Evolutionary conservation across 106 monocot species (phyloP).

Genomic region (Dendrobium catenatum): DNA sequence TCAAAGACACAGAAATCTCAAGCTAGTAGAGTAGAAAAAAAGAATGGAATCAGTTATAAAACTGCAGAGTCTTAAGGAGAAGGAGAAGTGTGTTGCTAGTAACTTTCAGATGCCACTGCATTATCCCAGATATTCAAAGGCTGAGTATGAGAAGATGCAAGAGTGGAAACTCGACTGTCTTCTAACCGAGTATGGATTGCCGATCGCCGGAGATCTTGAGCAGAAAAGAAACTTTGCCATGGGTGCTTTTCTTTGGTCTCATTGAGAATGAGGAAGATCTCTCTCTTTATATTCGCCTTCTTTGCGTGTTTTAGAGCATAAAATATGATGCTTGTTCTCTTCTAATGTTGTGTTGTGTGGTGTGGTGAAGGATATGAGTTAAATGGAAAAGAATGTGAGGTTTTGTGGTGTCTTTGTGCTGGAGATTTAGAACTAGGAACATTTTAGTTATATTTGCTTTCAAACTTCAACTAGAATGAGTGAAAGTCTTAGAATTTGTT

Average conservation of each 20-base stretch:
- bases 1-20: neutral
- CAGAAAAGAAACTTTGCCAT: slow-evolving; percentile 28
- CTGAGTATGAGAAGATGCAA: slow-evolving; percentile 14
- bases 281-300: too few species aligned
- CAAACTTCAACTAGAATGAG: too few species aligned
- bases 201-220: slow-evolving; percentile 12
- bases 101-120: slow-evolving; percentile 8
- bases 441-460: too few species aligned
- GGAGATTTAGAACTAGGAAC: too few species aligned
- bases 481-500: too few species aligned
- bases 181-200: slow-evolving; percentile 28
- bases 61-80: neutral
- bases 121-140: slow-evolving; percentile 30
- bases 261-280: too few species aligned
- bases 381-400: too few species aligned
- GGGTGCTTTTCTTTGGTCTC: slow-evolving; percentile 28
- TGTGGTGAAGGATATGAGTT: too few species aligned
- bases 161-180: slow-evolving; percentile 28
- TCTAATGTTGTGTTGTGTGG: too few species aligned
- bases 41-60: neutral
- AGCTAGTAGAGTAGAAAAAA: neutral
- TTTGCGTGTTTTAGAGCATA: too few species aligned
- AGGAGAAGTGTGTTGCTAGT: neutral
- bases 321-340: too few species aligned
- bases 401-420: too few species aligned